Evolutionary conservation across 140 eudicot species (phyloP), one percentile per base, ranked within the genome.

Genomic region (Flaveria floridana): DNA sequence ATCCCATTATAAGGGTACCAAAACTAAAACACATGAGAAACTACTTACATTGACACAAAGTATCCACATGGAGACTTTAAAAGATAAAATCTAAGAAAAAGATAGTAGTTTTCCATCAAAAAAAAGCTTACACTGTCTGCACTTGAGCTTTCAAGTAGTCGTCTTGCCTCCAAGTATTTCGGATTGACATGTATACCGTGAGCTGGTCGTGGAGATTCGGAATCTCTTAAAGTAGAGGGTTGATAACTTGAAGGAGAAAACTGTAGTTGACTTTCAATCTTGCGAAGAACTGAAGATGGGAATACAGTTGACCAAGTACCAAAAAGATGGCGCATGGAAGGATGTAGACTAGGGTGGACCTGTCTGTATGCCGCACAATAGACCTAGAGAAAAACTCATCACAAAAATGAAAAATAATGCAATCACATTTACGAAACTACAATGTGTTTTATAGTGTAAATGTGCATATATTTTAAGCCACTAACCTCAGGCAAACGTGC

Each of bases 161-260:
- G 86, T 66, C 92, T 82, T 82, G 91, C 91, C 83, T 87, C 99
- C 89, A 94, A 81, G 62, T 88, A 94, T 79, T 94, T 88, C 21
- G 96, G 96, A 78, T 94, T 94, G 75, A 94, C 91, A 82, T 94
- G 99, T 80, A 94, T 94, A 75, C 98, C 98, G 88, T 93, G 98
- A 81, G 89, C 80, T 52, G 95, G 97, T 66, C 94, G 87, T 20
- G 97, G 96, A 44, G 99, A 94, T 72, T 91, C 97, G 55, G 97
- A 87, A 84, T 89, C 89, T 75, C 84, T 73, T 79, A 81, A 56
- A 63, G 77, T 80, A 44, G 96, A 86, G 66, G 96, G 77, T 66
- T 79, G 95, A 71, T 73, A 80, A 75, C 74, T 78, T 50, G 61
- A 46, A 21, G 97, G 87, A 23, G 90, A 84, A 68, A 87, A 81